A percentile compares a stretch with the other conserved stretches of the same genome.
phyloP scores from a whole-genome alignment of 2,329 filamentous ascomycete genomes.

The Colletotrichum cuscutae region DNA sequence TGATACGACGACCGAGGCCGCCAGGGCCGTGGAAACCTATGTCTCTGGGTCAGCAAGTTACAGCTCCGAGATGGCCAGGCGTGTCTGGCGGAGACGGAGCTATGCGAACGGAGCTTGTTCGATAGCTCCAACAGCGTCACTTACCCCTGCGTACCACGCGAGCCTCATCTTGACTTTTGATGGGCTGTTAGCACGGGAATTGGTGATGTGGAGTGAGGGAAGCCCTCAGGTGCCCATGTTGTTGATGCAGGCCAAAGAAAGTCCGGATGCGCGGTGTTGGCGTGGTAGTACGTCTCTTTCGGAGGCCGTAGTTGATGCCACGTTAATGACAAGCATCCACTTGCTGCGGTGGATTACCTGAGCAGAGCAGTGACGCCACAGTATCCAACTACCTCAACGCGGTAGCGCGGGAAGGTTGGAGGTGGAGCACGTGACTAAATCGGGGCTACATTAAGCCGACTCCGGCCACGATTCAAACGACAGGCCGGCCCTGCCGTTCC shows the following conservation, averaged over 20 bases:
- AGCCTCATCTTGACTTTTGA: constrained; percentile 63
- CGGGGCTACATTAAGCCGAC: constrained; percentile 12
- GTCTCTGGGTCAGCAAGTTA: constrained; percentile 25
- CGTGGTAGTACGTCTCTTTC: constrained; percentile 9
- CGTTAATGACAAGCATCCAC: constrained; percentile 40
- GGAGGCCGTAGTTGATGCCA: constrained; percentile 43
- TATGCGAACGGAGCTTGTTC: constrained; percentile 2
- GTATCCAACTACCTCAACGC: neutral
- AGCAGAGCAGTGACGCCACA: constrained; percentile 34
- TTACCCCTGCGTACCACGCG: constrained; percentile 70
- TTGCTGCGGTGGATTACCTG: constrained; percentile 30
- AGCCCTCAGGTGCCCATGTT: constrained; percentile 49
- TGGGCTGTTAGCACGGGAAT: constrained; percentile 25
- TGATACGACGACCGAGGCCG: constrained; percentile 84
- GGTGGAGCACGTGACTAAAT: neutral
- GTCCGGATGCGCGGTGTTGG: constrained; percentile 20
- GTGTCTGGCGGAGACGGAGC: constrained; percentile 6
- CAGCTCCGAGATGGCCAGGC: constrained; percentile 3
- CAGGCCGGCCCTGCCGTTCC: neutral
- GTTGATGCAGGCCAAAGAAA: constrained; percentile 34
- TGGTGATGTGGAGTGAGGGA: constrained; percentile 35
- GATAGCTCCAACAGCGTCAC: constrained; percentile 39
- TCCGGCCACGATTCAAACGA: neutral
- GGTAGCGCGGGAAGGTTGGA: neutral
- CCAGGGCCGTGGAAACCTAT: constrained; percentile 84